Conservation (phyloP, 1,139 yeast genomes). For the Lodderomyces pseudojiufengensis region DNA sequence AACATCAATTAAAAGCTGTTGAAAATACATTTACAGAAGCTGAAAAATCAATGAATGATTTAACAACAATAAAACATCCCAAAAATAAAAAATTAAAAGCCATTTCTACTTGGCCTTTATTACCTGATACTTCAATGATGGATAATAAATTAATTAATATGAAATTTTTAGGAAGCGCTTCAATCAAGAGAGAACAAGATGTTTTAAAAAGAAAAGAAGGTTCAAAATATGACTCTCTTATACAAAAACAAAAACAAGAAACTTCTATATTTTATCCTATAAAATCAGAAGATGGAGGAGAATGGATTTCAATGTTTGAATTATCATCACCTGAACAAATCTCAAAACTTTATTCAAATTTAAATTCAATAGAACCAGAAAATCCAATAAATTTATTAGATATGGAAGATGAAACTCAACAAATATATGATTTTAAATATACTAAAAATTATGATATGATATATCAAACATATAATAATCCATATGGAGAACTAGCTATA, state of each 20-base stretch:
- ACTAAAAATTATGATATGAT: slow-evolving; percentile 80
- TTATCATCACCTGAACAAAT: slow-evolving; percentile 27
- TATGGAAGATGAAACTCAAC: slow-evolving; percentile 36
- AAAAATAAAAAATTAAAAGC: slow-evolving; percentile 70
- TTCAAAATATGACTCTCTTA: slow-evolving; percentile 34
- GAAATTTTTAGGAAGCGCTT: slow-evolving; percentile 79
- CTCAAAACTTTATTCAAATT: slow-evolving; percentile 36
- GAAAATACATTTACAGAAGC: slow-evolving; percentile 74
- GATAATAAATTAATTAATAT: slow-evolving; percentile 72
- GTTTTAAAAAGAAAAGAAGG: slow-evolving; percentile 36
- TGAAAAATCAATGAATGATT: slow-evolving; percentile 42
- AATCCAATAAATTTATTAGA: slow-evolving; percentile 41
- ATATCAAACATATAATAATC: slow-evolving; percentile 44
- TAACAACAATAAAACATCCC: slow-evolving; percentile 65
- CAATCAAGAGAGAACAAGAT: slow-evolving; percentile 41
- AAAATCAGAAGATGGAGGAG: slow-evolving; percentile 62
- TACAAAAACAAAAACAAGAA: slow-evolving; percentile 44
- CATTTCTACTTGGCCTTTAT: slow-evolving; percentile 70
- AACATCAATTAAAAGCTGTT: slow-evolving; percentile 60
- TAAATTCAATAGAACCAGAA: slow-evolving; percentile 50
- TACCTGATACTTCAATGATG: slow-evolving; percentile 88
- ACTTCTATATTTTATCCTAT: slow-evolving; percentile 75
- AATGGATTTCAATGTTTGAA: slow-evolving; percentile 77
- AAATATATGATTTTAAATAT: slow-evolving; percentile 54
- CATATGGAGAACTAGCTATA: slow-evolving; percentile 45